Conservation (phyloP, 2,329 filamentous ascomycete species). For the Trichoderma arundinaceum region DNA sequence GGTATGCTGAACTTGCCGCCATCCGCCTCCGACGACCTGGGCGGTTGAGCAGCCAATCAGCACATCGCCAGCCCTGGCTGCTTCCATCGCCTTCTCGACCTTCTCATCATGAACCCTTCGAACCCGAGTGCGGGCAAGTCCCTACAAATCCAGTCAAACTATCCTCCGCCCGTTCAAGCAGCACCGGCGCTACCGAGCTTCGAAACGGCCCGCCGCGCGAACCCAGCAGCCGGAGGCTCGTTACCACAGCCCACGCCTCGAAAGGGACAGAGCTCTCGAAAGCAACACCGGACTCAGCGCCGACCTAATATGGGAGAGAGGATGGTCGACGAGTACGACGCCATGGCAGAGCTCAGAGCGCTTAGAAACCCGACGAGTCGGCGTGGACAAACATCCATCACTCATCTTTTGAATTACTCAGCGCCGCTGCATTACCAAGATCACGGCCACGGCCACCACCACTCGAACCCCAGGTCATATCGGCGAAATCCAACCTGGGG, state of each 20-base stretch:
- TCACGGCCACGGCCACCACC: constrained; percentile 48
- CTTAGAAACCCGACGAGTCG: constrained; percentile 67
- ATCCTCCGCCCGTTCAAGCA: constrained; percentile 49
- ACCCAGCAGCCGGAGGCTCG: constrained; percentile 41
- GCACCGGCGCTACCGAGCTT: constrained; percentile 54
- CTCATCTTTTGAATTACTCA: constrained; percentile 92
- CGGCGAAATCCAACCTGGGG: constrained; percentile 82
- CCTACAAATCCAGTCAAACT: constrained; percentile 52
- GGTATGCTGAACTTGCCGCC: constrained; percentile 27
- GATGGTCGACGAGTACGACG: constrained; percentile 76
- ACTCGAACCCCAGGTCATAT: constrained; percentile 57
- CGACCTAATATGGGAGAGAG: constrained; percentile 61
- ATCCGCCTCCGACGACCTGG: constrained; percentile 13
- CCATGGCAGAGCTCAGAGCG: constrained; percentile 76
- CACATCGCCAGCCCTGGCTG: background rate
- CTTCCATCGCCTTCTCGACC: constrained; percentile 12
- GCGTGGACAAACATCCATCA: constrained; percentile 95
- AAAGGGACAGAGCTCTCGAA: constrained; percentile 76
- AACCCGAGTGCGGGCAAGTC: constrained; percentile 55
- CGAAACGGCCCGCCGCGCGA: constrained; percentile 57
- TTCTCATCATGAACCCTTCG: constrained; percentile 44
- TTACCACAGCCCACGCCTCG: constrained; percentile 58
- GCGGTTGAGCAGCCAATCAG: constrained; percentile 23
- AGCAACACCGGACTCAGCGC: constrained; percentile 83
- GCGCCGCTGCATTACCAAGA: constrained; percentile 72